Evolutionary conservation across 2,329 filamentous ascomycete genomes (phyloP), one percentile per base, ranked within the genome.

Genomic region (Tolypocladium ovalisporum): DNA sequence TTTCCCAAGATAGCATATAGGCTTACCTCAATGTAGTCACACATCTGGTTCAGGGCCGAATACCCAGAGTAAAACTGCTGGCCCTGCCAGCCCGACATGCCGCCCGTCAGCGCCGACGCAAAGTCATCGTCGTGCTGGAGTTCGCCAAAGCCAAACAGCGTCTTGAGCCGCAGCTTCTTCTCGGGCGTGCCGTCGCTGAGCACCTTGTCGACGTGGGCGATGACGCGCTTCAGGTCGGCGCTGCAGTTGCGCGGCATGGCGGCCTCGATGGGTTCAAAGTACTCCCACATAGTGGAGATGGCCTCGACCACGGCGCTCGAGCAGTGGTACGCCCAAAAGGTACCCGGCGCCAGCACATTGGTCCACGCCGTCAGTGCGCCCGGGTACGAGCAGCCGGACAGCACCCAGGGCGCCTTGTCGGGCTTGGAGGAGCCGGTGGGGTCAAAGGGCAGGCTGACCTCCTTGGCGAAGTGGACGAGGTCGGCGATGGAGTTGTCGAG

Each of bases 401-500:
- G 83, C 57, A 93, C 84, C 74, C 86, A 92, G 0, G 89, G 81
- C 0, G 83, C 85, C 22, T 78, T 79, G 2, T 81, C 76, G 0
- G 88, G 82, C 2, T 79, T 87, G 52, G 90, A 73, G 61, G 88
- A 79, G 34, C 79, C 67, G 59, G 86, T 71, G 63, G 85, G 81
- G 24, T 90, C 73, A 0, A 88, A 88, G 0, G 81, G 76, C 58
- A 90, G 89, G 47, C 82, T 76, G 55, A 90, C 78, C 60, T 91
- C 81, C 57, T 82, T 72, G 0, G 89, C 87, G 70, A 94, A 93
- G 70, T 88, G 91, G 13, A 83, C 85, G 56, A 85, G 81, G 66
- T 95, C 90, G 8, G 87, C 87, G 54, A 94, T 67, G 0, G 88
- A 81, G 69, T 94, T 88, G 62, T 91, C 86, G 1, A 89, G 90